A percentile compares a stretch with the other conserved stretches of the same genome.
Conservation (phyloP, 2,329 filamentous ascomycete genomes). For the Epichloe gansuensis region DNA sequence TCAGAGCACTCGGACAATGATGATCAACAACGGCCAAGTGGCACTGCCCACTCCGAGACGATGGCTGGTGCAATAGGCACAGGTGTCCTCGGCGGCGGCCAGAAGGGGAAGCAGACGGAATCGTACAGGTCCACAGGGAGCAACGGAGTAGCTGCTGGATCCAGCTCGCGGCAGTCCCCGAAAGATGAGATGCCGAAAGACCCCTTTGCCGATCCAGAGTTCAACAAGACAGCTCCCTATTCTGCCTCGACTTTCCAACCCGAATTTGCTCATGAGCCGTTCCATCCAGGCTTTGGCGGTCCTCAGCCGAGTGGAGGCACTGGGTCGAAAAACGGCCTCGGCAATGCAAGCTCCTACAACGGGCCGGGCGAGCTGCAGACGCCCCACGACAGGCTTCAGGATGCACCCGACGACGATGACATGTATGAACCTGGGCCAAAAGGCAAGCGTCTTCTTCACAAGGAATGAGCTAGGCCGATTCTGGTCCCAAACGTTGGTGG, state of each 20-base stretch:
- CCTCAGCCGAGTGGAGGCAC: conserved; percentile 1
- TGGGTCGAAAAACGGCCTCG: not conserved
- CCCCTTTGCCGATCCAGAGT: conserved; percentile 19
- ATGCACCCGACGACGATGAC: conserved; percentile 24
- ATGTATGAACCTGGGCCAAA: conserved; percentile 27
- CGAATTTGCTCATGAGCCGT: conserved; percentile 23
- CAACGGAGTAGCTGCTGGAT: conserved; percentile 8
- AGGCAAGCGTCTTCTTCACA: conserved; percentile 24
- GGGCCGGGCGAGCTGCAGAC: conserved; percentile 10
- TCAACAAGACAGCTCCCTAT: conserved; percentile 6
- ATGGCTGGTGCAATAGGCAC: not conserved
- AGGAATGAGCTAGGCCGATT: conserved; percentile 14
- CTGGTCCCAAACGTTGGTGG: not conserved
- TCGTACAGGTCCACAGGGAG: conserved; percentile 13
- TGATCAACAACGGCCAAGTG: not conserved
- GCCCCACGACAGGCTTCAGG: conserved; percentile 9
- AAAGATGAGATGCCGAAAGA: conserved; percentile 20
- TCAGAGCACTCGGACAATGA: conserved; percentile 16
- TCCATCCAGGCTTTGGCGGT: conserved; percentile 23
- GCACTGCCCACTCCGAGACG: not conserved
- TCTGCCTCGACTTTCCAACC: conserved; percentile 9
- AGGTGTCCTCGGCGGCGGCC: conserved; percentile 6
- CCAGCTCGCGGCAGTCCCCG: conserved; percentile 14
- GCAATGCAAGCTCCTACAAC: conserved; percentile 9
- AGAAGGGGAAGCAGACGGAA: conserved; percentile 23